Percentiles rank a stretch among this genome's conserved stretches.
These are phyloP conservation scores for Anethum foeniculum DNA, from an alignment of 140 eudicot genomes.

Conservation along the genomic window DNA sequence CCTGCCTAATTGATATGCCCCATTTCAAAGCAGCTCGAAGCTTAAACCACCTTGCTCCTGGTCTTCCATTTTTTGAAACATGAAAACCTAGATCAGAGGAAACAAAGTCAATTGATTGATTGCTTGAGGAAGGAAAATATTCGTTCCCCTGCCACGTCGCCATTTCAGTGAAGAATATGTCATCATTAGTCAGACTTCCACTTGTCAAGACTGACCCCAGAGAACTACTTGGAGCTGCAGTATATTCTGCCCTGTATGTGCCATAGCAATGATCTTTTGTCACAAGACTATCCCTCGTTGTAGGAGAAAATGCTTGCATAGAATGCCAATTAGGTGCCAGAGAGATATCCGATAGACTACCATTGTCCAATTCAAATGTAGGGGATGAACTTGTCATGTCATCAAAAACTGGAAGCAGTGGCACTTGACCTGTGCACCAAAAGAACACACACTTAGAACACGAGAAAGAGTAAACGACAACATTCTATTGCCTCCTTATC, in stretches of 20 bases:
- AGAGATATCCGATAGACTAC: slow-evolving; percentile 19
- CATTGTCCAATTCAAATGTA: slow-evolving; percentile 18
- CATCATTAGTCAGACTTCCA: slow-evolving; percentile 18
- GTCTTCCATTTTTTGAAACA: slow-evolving; percentile 33
- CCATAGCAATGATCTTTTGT: slow-evolving; percentile 24
- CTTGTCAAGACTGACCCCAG: slow-evolving; percentile 15
- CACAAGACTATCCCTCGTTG: slow-evolving; percentile 26
- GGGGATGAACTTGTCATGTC: slow-evolving; percentile 25
- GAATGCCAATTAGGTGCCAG: slow-evolving; percentile 24
- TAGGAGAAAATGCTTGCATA: slow-evolving; percentile 30
- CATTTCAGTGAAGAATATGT: slow-evolving; percentile 25
- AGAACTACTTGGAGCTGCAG: slow-evolving; percentile 26
- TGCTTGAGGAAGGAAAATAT: slow-evolving; percentile 20
- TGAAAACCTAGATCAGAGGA: slow-evolving; percentile 32
- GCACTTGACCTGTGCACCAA: slow-evolving; percentile 31
- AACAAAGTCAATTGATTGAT: slow-evolving; percentile 22
- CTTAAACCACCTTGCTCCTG: slow-evolving; percentile 72
- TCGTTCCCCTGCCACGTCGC: slow-evolving; percentile 44
- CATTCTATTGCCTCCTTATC: not conserved
- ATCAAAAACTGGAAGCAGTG: slow-evolving; percentile 21
- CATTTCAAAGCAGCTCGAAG: slow-evolving; percentile 73
- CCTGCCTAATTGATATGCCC: slow-evolving; percentile 26
- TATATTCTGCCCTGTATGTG: slow-evolving; percentile 19
- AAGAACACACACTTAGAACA: not conserved
- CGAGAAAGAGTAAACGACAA: not conserved